Base-by-base conservation (phyloP, 805 yeast genomes). In the Nakazawaea wickerhamii region DNA sequence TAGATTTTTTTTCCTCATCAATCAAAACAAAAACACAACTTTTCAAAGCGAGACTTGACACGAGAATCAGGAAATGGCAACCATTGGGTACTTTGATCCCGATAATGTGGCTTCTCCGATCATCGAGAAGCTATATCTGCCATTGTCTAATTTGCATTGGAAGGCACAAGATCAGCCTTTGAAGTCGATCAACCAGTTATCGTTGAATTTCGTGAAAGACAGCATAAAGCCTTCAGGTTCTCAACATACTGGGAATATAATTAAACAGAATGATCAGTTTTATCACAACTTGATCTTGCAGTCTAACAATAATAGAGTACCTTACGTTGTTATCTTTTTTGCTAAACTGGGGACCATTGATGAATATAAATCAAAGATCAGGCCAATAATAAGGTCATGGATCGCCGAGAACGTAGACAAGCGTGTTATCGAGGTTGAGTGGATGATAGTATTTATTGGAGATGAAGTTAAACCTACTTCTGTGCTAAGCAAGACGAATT, bases 341-440 rank as follows among this genome's bases (percentile, higher is more conserved):
- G 70, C 91, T 6, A 73, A 73, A 43, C 75, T 82, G 46, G 79
- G 76, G 4, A 76, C 75, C 34, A 58, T 83, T 15, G 98, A 91
- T 13, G 76, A 76, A 1, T 91, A 91, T 59, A 68, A 95, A 46
- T 60, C 83, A 0, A 85, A 82, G 53, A 88, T 84, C 1, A 73
- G 99, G 30, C 95, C 95, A 1, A 65, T 88, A 50, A 77, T 90
- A 18, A 73, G 71, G 37, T 93, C 84, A 50, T 93, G 99, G 98
- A 65, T 85, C 20, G 67, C 71, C 35, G 54, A 67, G 31, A 50
- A 61, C 30, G 54, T 69, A 41, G 51, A 68, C 34, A 51, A 66
- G 49, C 51, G 65, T 45, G 44, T 63, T 55, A 39, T 74, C 43
- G 70, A 75, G 2, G 73, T 81, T 8, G 81, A 79, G 38, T 79